These are phyloP conservation scores for Ogataea saltuana DNA, from an alignment of 805 yeast genomes.

Conservation along the genomic window DNA sequence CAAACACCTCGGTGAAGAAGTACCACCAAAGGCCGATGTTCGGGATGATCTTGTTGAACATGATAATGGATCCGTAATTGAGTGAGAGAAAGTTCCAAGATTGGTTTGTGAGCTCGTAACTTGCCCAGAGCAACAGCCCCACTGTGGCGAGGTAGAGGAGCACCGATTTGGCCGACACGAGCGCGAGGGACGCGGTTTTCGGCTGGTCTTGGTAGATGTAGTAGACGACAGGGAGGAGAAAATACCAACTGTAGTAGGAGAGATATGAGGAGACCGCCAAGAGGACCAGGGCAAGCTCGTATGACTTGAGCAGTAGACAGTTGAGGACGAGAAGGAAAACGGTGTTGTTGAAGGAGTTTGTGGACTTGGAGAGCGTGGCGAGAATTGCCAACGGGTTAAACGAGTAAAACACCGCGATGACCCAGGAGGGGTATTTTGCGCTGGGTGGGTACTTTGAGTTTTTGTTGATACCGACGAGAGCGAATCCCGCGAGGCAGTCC, in stretches of 20 bases:
- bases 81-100: conserved; percentile 49
- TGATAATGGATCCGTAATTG: conserved; percentile 58
- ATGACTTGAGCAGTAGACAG: conserved; percentile 43
- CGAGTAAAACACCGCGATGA: conserved; percentile 53
- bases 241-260: conserved; percentile 59
- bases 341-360: conserved; percentile 61
- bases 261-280: conserved; percentile 67
- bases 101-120: conserved; percentile 40
- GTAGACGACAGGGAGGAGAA: conserved; percentile 58
- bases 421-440: conserved; percentile 19
- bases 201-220: conserved; percentile 17
- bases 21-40: conserved; percentile 99
- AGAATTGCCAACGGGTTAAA: conserved; percentile 80
- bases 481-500: conserved; percentile 60
- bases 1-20: conserved; percentile 93
- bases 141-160: conserved; percentile 31
- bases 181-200: background rate
- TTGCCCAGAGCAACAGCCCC: conserved; percentile 35
- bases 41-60: conserved; percentile 74
- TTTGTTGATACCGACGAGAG: conserved; percentile 50
- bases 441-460: conserved; percentile 34
- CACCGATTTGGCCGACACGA: conserved; percentile 29
- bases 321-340: conserved; percentile 49
- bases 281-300: conserved; percentile 46
- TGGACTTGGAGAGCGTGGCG: conserved; percentile 67